Percentiles rank a stretch among this genome's conserved stretches.
These are phyloP conservation scores for Boletus fagicola DNA, from an alignment of 768 basidiomycete species.

Conservation along the genomic window DNA sequence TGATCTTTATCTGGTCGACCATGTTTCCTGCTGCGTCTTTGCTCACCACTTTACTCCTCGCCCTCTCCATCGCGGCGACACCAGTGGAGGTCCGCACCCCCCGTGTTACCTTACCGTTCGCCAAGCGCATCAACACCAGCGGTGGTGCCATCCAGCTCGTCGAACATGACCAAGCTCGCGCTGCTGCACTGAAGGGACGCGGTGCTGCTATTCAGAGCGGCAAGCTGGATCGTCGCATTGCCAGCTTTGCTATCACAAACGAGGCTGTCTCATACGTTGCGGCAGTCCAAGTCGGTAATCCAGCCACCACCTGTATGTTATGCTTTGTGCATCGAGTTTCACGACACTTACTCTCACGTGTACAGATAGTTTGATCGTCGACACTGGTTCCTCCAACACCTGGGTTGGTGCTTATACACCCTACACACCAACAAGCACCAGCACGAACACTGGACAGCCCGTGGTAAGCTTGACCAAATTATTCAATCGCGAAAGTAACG, in stretches of 20 bases:
- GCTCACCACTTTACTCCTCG: constrained; percentile 45
- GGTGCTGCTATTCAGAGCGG: constrained; percentile 34
- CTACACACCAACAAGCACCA: constrained; percentile 52
- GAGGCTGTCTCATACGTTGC: constrained; percentile 38
- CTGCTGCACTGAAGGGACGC: constrained; percentile 40
- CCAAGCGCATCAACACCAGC: constrained; percentile 52
- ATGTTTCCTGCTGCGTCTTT: constrained; percentile 43
- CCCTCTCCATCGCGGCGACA: constrained; percentile 44
- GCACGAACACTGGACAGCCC: constrained; percentile 40
- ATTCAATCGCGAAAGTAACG: background rate
- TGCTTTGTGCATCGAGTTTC: background rate
- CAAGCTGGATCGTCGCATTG: constrained; percentile 16
- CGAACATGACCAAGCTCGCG: constrained; percentile 50
- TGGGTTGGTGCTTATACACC: constrained; percentile 57
- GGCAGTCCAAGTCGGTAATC: constrained; percentile 51
- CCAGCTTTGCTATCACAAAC: constrained; percentile 42
- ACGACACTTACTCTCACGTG: background rate
- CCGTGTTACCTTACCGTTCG: constrained; percentile 48
- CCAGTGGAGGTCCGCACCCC: constrained; percentile 41
- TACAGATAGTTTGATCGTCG: constrained; percentile 54
- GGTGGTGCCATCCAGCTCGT: constrained; percentile 47
- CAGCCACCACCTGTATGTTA: constrained; percentile 49
- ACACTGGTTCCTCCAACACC: constrained; percentile 68
- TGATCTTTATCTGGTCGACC: constrained; percentile 16
- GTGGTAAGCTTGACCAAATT: constrained; percentile 41